Conservation (phyloP, 2,329 filamentous ascomycete genomes). For the Aspergillus puulaauensis region DNA sequence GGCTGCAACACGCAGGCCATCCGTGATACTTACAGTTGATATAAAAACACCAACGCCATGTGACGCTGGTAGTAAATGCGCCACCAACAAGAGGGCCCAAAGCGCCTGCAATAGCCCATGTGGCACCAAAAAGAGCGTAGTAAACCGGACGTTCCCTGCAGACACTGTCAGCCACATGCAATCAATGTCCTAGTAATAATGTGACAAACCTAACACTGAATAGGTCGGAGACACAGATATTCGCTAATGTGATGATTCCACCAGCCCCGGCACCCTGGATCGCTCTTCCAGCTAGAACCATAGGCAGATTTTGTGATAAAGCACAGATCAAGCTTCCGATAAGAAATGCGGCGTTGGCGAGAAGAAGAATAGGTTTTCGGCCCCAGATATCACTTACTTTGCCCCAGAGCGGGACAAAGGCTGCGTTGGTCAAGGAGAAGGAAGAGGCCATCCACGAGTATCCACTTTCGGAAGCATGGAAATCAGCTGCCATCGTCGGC, state of each 20-base stretch:
- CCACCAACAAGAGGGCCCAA: slow-evolving; percentile 64
- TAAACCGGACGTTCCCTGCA: slow-evolving; percentile 56
- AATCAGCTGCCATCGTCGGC: slow-evolving; percentile 44
- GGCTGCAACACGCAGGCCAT: neutral
- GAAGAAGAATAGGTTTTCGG: slow-evolving; percentile 61
- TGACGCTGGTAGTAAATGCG: slow-evolving; percentile 58
- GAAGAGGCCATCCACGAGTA: slow-evolving; percentile 52
- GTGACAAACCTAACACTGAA: slow-evolving; percentile 56
- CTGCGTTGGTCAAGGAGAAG: slow-evolving; percentile 47
- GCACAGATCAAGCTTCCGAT: slow-evolving; percentile 62
- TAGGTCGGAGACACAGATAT: slow-evolving; percentile 64
- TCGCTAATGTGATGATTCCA: slow-evolving; percentile 62
- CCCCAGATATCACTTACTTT: slow-evolving; percentile 68
- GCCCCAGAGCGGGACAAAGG: slow-evolving; percentile 59
- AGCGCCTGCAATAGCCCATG: slow-evolving; percentile 62
- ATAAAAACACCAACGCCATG: slow-evolving; percentile 63
- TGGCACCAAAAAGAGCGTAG: slow-evolving; percentile 61
- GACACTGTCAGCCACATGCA: slow-evolving; percentile 8
- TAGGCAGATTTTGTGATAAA: slow-evolving; percentile 57
- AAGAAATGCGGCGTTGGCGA: slow-evolving; percentile 63
- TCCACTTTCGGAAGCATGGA: slow-evolving; percentile 43
- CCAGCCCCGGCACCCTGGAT: slow-evolving; percentile 65
- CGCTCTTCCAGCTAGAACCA: slow-evolving; percentile 62
- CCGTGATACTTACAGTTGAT: slow-evolving; percentile 50
- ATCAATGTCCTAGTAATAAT: neutral